phyloP scores from a whole-genome alignment of 1,284 basidiomycete species.

The Cryptococcus sp. region DNA sequence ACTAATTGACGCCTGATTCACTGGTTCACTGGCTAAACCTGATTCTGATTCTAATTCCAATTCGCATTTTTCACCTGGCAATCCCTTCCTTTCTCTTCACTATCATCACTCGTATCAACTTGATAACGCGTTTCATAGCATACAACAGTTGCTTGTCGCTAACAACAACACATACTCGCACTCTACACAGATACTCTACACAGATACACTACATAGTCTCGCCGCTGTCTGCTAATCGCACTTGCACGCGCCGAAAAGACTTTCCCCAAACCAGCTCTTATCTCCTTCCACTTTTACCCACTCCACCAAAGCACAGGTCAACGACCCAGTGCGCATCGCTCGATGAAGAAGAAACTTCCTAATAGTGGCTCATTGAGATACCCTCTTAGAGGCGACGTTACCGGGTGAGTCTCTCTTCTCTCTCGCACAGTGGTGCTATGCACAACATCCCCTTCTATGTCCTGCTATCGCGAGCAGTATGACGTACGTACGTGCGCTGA shows the following conservation, averaged over 20 bases:
- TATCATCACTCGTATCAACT: too few relatives aligned
- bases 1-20: too few relatives aligned
- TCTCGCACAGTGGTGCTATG: not conserved
- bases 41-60: too few relatives aligned
- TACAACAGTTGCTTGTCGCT: too few relatives aligned
- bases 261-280: not conserved
- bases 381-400: slow-evolving; percentile 32
- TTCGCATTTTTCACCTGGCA: too few relatives aligned
- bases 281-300: not conserved
- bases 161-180: not conserved
- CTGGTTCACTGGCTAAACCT: too few relatives aligned
- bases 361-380: slow-evolving; percentile 42
- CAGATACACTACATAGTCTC: not conserved
- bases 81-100: too few relatives aligned
- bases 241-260: not conserved
- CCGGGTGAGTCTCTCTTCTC: slow-evolving; percentile 31
- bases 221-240: not conserved
- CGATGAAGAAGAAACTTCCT: slow-evolving; percentile 51
- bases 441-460: too few relatives aligned
- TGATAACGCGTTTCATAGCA: too few relatives aligned
- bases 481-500: too few relatives aligned
- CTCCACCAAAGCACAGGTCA: slow-evolving; percentile 1
- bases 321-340: slow-evolving; percentile 19
- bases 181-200: not conserved
- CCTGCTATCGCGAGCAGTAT: too few relatives aligned